phyloP scores from a whole-genome alignment of 306 rosid species.

The Sicyos baderoa region DNA sequence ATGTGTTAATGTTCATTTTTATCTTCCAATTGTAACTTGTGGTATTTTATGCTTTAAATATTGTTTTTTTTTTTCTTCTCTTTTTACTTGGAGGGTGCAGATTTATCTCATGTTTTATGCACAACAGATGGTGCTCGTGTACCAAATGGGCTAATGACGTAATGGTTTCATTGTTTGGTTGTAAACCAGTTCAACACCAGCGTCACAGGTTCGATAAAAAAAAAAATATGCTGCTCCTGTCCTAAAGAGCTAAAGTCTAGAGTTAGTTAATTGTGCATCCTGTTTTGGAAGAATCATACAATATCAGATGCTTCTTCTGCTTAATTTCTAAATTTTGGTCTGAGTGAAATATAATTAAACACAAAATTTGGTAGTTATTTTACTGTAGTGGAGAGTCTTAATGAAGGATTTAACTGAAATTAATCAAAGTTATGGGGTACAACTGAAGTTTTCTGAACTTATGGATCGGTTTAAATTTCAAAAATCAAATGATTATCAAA shows the following conservation, averaged over 20 bases:
- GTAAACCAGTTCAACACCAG: too few species aligned
- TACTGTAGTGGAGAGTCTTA: not conserved
- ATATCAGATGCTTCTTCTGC: slow-evolving; percentile 44
- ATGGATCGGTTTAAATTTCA: too few species aligned
- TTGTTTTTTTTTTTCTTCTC: not conserved
- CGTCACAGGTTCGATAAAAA: too few species aligned
- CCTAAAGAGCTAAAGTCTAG: slow-evolving; percentile 83
- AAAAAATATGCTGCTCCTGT: too few species aligned
- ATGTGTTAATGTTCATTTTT: not conserved
- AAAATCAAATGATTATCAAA: too few species aligned
- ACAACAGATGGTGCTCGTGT: slow-evolving; percentile 85
- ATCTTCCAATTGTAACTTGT: not conserved
- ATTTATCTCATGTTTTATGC: slow-evolving; percentile 89
- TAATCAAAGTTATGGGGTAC: not conserved
- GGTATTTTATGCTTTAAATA: not conserved
- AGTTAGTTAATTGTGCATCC: slow-evolving; percentile 88
- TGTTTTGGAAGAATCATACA: slow-evolving; percentile 70
- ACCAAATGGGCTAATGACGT: too few species aligned
- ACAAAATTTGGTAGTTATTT: slow-evolving; percentile 15
- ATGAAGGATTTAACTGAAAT: not conserved
- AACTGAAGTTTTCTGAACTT: not conserved
- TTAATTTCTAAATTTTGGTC: slow-evolving; percentile 14
- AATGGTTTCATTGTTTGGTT: too few species aligned
- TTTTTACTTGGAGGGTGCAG: slow-evolving; percentile 58
- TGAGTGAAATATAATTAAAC: not conserved